Percentiles rank a stretch among this genome's conserved stretches.
phyloP scores from a whole-genome alignment of 2,329 filamentous ascomycete species.

The Epichloe baconii region DNA sequence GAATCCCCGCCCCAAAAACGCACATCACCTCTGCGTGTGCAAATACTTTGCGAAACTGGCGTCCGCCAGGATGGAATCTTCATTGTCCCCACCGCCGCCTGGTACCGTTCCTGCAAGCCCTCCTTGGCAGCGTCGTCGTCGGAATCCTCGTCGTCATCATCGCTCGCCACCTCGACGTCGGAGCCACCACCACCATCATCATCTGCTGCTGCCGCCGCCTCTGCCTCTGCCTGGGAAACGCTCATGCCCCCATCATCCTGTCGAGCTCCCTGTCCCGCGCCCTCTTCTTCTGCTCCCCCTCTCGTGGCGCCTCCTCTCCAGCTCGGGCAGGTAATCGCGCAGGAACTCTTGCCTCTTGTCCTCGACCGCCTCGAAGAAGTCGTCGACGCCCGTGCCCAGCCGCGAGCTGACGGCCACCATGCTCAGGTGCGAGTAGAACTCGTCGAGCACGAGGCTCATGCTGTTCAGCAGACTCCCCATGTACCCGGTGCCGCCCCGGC shows the following conservation, averaged over 20 bases:
- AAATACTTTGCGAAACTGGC: slow-evolving; percentile 52
- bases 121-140: slow-evolving; percentile 45
- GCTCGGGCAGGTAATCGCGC: slow-evolving; percentile 80
- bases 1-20: no score
- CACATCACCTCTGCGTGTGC: slow-evolving; percentile 24
- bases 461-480: slow-evolving; percentile 94
- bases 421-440: slow-evolving; percentile 89
- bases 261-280: slow-evolving; percentile 70
- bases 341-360: slow-evolving; percentile 83
- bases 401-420: slow-evolving; percentile 90
- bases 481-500: slow-evolving; percentile 70
- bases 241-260: slow-evolving; percentile 93
- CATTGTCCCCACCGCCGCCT: slow-evolving; percentile 54
- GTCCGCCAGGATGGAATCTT: slow-evolving; percentile 36
- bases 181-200: slow-evolving; percentile 20
- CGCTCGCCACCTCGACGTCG: slow-evolving; percentile 41
- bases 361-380: slow-evolving; percentile 83
- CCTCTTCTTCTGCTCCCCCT: slow-evolving; percentile 58
- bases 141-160: slow-evolving; percentile 41
- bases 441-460: slow-evolving; percentile 94
- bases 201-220: no score
- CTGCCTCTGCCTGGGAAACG: slow-evolving; percentile 14
- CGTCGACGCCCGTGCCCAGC: slow-evolving; percentile 80
- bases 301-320: slow-evolving; percentile 64
- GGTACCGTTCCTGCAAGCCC: slow-evolving; percentile 63